Evolutionary conservation across 371 early-diverging fungal genomes (phyloP).

Genomic region (Apophysomyces ossiformis): DNA sequence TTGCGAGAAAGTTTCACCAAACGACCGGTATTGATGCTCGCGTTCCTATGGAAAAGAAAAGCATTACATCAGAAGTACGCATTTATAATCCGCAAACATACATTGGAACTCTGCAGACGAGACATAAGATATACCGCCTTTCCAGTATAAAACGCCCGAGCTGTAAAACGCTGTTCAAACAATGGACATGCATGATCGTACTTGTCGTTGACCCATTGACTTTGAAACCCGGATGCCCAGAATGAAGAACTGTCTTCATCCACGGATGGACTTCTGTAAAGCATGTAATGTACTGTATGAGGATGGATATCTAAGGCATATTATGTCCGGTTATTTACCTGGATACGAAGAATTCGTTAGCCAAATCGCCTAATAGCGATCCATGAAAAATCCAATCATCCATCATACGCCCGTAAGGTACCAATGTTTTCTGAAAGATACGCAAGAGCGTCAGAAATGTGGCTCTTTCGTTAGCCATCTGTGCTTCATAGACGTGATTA

Average conservation of each 20-base stretch:
- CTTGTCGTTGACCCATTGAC: conserved; percentile 5
- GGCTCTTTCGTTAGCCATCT: conserved; percentile 22
- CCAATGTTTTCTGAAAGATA: conserved; percentile 28
- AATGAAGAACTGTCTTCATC: conserved; percentile 17
- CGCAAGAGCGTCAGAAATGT: conserved; percentile 22
- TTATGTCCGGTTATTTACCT: conserved; percentile 10
- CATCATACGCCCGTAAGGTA: conserved; percentile 37
- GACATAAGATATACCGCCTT: conserved; percentile 35
- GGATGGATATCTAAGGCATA: not conserved
- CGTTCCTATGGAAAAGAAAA: not conserved
- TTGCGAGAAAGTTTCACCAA: not conserved
- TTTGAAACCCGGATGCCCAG: conserved; percentile 31
- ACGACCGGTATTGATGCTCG: not conserved
- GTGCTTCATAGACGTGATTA: conserved; percentile 23
- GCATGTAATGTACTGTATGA: no score
- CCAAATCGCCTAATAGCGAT: conserved; percentile 29
- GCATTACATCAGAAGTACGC: not conserved
- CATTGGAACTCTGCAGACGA: conserved; percentile 14
- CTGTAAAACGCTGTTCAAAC: conserved; percentile 26
- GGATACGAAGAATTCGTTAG: conserved; percentile 39
- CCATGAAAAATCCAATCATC: conserved; percentile 50
- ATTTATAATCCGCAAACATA: not conserved
- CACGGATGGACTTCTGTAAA: conserved; percentile 1
- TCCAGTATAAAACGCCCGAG: conserved; percentile 37
- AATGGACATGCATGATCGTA: conserved; percentile 28